Base-by-base conservation (phyloP, 495 filamentous ascomycete species). In the Lasiosphaeriaceae sp. region DNA sequence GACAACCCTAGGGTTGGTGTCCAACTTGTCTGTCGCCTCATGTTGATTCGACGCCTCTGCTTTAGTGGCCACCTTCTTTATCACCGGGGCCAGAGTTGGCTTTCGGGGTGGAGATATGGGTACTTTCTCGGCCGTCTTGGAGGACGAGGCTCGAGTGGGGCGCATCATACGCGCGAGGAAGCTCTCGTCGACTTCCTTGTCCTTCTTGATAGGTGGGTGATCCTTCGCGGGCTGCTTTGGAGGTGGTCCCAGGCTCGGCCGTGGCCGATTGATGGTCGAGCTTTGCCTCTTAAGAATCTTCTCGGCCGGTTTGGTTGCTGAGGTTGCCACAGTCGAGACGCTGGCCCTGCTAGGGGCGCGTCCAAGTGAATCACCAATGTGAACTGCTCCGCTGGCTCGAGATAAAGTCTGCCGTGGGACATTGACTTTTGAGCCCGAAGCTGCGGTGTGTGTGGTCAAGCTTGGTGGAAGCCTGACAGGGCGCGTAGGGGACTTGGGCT, bases 161-260 rank as follows among this genome's bases (percentile, higher is more conserved):
- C 90, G 83, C 90, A 90, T 96, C 92, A 97, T 96, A 55, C 92
- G 79, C 8, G 89, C 90, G 16, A 97, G 77, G 72, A 97, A 97
- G 3, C 86, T 72, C 52, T 91, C 87, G 63, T 89, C 86, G 2
- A 86, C 77, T 1, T 83, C 67, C 52, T 65, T 68, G 37, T 78
- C 75, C 47, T 66, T 75, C 57, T 73, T 76, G 2, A 60, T 55
- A 4, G 66, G 56, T 2, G 75, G 71, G 20, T 76, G 68, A 14
- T 81, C 75, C 64, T 74, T 66, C 16, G 65, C 55, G 26, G 62
- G 17, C 54, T 65, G 67, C 51, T 79, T 77, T 12, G 80, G 79
- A 20, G 79, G 79, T 12, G 66, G 75, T 9, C 79, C 80, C 17
- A 82, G 56, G 50, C 79, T 81, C 1, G 79, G 78, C 45, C 79